Evolutionary conservation across 371 early-diverging fungal species (phyloP).

Genomic region (Rhizopus sp.): DNA sequence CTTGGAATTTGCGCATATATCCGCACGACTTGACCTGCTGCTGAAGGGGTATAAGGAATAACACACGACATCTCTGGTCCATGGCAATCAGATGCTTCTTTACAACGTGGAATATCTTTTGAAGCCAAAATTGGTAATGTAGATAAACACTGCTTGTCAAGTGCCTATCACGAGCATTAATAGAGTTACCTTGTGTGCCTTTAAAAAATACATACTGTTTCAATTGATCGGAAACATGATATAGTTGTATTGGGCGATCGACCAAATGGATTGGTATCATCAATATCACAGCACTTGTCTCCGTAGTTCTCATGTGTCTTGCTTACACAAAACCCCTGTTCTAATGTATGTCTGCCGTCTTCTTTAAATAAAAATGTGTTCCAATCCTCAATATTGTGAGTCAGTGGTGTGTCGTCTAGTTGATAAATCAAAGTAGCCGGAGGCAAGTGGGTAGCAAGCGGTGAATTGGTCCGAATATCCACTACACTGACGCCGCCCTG

Average conservation of each 20-base stretch:
- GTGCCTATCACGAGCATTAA: not conserved
- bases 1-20: conserved; percentile 46
- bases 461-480: conserved; percentile 54
- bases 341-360: conserved; percentile 19
- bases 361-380: conserved; percentile 41
- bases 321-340: conserved; percentile 48
- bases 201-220: not conserved
- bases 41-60: conserved; percentile 58
- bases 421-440: conserved; percentile 51
- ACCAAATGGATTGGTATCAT: conserved; percentile 54
- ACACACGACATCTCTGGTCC: conserved; percentile 43
- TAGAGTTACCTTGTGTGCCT: too few relatives aligned
- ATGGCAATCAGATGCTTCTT: conserved; percentile 34
- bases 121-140: conserved; percentile 33
- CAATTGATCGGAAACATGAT: conserved; percentile 53
- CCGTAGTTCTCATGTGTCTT: conserved; percentile 15
- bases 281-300: conserved; percentile 55
- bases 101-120: conserved; percentile 41
- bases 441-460: conserved; percentile 51
- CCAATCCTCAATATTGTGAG: conserved; percentile 55
- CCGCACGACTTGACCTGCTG: conserved; percentile 57
- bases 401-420: conserved; percentile 49
- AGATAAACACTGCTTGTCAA: conserved; percentile 35
- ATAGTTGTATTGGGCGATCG: conserved; percentile 45
- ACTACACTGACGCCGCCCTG: conserved; percentile 66